Evolutionary conservation across 176 grass and related monocot genomes (phyloP), one percentile per base, ranked within the genome.

Genomic region (Musa acuminata): DNA sequence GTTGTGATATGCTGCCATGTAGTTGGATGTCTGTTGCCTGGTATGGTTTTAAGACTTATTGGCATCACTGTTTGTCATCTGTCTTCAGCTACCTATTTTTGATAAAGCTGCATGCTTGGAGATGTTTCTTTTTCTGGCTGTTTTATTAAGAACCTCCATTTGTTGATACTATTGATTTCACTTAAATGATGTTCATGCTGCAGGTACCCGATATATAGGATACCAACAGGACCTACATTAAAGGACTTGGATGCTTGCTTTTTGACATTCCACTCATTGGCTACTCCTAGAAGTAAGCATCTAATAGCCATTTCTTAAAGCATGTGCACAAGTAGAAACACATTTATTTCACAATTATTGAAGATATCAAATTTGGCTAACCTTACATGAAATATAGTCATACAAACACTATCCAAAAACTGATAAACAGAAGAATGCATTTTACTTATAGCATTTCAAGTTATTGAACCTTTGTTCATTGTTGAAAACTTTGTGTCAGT

Each of bases 21-120:
- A 96, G 91, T 76, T 96, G 91, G 91, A 90, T 96, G 57, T 96
- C 91, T 79, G 85, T 96, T 80, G 91, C 91, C 24, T 96, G 91
- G 88, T 96, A 91, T 62, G 73, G 52, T 58, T 63, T 80, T 43
- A 43, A 43, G 0, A 43, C 35, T 43, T 6, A 0, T 64, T 23
- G 21, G 13, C 22, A 64, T 64, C 1, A 64, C 21, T n/a, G 7
- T 67, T 67, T 50, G 50, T 9, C 13, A 64, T 69, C 65, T 17
- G 14, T 69, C 43, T 70, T n/a, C 43, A 8, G 35, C 9, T 50
- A 8, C 35, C 16, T 19, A 50, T 70, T 70, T 48, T 22, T 3
- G 2, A 10, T 11, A 25, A 25, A 77, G 43, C 14, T 58, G 8
- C 55, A 52, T 77, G 10, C 48, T 52, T 79, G 17, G 17, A 35